Percentiles rank a stretch among this genome's conserved stretches.
These are phyloP conservation scores for Calonectria crousiana DNA, from an alignment of 2,329 filamentous ascomycete species.

Conservation along the genomic window DNA sequence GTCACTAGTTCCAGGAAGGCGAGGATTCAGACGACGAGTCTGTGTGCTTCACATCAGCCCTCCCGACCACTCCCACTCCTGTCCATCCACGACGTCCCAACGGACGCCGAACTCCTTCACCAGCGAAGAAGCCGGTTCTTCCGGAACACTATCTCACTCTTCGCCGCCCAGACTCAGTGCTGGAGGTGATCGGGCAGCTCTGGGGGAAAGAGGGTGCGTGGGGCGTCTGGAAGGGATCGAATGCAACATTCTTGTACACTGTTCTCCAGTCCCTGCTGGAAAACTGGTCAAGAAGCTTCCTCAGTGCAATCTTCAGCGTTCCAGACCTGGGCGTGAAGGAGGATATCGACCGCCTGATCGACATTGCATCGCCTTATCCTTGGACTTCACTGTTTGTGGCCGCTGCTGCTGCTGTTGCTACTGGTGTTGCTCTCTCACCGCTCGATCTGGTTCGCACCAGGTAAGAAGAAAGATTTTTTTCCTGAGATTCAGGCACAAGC, in stretches of 20 bases:
- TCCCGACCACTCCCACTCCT: constrained; percentile 66
- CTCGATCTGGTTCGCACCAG: constrained; percentile 89
- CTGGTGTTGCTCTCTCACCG: constrained; percentile 85
- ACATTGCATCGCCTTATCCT: constrained; percentile 82
- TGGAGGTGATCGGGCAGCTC: constrained; percentile 87
- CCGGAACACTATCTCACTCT: constrained; percentile 74
- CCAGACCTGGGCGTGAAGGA: constrained; percentile 84
- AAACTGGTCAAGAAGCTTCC: constrained; percentile 89
- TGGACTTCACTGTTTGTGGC: constrained; percentile 83
- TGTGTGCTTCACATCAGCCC: constrained; percentile 83
- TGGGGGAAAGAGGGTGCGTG: constrained; percentile 92
- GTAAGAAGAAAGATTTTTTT: constrained; percentile 53
- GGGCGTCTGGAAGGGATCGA: constrained; percentile 95
- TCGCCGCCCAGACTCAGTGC: constrained; percentile 81
- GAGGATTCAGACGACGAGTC: constrained; percentile 84
- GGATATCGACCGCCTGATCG: constrained; percentile 80
- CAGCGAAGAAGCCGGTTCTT: constrained; percentile 50
- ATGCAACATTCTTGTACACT: constrained; percentile 91
- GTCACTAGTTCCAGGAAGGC: constrained; percentile 60
- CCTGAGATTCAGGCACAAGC: constrained; percentile 19
- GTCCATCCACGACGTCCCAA: constrained; percentile 49
- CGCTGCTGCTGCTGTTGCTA: constrained; percentile 73
- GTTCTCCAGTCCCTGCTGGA: constrained; percentile 89
- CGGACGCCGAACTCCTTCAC: constrained; percentile 48
- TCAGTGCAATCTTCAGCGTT: constrained; percentile 91